Conservation (phyloP, 352 stramenopile genomes). For the Achlya hypogyna region DNA sequence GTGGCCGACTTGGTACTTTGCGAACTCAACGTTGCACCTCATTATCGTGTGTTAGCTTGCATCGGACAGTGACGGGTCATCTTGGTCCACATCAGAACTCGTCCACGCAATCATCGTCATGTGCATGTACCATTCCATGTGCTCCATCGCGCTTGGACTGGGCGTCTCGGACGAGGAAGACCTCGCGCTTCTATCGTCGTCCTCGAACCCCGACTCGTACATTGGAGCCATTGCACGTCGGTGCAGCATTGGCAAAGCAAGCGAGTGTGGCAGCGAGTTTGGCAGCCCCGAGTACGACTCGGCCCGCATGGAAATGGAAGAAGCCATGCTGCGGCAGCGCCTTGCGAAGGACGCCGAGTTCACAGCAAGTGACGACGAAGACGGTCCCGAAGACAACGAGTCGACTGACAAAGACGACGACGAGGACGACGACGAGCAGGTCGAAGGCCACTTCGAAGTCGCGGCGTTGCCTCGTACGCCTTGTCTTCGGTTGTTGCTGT, state of each 20-base stretch:
- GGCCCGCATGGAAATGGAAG: conserved; percentile 63
- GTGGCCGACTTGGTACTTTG: conserved; percentile 53
- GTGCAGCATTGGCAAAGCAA: conserved; percentile 26
- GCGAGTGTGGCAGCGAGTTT: conserved; percentile 31
- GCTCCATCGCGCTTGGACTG: conserved; percentile 63
- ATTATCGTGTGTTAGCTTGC: background rate
- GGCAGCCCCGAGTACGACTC: conserved; percentile 41
- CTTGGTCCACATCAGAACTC: conserved; percentile 80
- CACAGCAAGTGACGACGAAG: background rate
- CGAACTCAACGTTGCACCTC: conserved; percentile 39
- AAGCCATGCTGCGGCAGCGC: conserved; percentile 54
- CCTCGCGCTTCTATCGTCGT: conserved; percentile 37
- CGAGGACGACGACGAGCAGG: conserved; percentile 47
- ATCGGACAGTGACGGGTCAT: conserved; percentile 21
- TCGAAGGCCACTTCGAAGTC: conserved; percentile 24
- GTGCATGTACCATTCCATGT: conserved; percentile 76
- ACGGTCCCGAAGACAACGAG: conserved; percentile 25
- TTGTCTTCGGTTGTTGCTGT: background rate
- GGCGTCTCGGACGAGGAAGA: conserved; percentile 73
- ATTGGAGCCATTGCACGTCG: conserved; percentile 10
- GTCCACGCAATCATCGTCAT: conserved; percentile 81
- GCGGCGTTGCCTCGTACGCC: conserved; percentile 2
- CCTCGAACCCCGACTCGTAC: background rate
- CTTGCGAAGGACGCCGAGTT: conserved; percentile 32
- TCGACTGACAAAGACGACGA: conserved; percentile 31